Evolutionary conservation across 768 basidiomycete genomes (phyloP), one percentile per base, ranked within the genome.

Genomic region (Amanita jacksonii): DNA sequence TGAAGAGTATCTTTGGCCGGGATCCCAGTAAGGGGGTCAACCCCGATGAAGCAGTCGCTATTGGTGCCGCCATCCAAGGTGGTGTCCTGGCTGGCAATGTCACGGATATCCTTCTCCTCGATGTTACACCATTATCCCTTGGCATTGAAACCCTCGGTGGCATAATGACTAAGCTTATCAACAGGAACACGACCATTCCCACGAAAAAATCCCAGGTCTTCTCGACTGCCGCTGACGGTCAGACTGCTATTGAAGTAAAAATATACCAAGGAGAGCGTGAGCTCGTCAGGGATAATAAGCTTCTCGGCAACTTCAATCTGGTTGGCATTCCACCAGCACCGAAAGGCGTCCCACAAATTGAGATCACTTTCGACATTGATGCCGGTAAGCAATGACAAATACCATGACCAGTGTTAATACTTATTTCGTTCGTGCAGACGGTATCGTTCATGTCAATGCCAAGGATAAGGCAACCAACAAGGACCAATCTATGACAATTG

Each of bases 211-310:
- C 90, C 0, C 94, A 98, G 64, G 86, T 85, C 34, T 98, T 99
- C 77, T 98, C 94, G 3, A 99, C 96, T 12, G 94, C 96, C 31
- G 94, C 94, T 30, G 96, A 99, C 50, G 94, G 96, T 41, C 96
- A 99, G 67, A 94, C 87, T n/a, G 93, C 94, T 28, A 97, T 99
- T 52, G 93, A 98, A 64, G 94, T 99, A 64, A 98, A 98, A 80
- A 92, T 99, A 54, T 99, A 79, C 76, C 96, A 99, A 69, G 96
- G 96, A 58, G 96, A 99, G 73, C 93, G 96, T 70, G 96, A 97
- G 62, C 80, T 98, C 53, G 93, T 97, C 46, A 76, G 87, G 44
- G 96, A 98, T 71, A 98, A 98, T 81, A 99, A 98, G 68, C 68
- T 97, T 5, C 84, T 99, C 46, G 96, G 96, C 50, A 94, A 97